Evolutionary conservation across 2,329 filamentous ascomycete species (phyloP), one percentile per base, ranked within the genome.

Genomic region (Pseudocercospora musae): DNA sequence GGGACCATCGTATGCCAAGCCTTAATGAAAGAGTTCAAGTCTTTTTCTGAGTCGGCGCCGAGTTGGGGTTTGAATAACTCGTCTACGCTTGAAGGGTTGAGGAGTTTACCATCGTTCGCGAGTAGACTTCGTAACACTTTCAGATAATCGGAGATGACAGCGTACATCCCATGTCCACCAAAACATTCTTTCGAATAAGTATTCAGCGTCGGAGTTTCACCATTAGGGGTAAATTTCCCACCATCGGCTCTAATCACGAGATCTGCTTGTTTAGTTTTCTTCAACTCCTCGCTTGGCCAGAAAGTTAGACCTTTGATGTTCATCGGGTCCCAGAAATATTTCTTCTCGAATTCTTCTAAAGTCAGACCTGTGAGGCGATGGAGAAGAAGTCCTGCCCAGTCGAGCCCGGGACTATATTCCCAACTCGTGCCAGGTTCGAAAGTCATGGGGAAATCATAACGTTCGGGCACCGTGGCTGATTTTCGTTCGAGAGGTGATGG

Each of bases 361-460:
- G 75, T 77, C 8, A 68, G 57, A 0, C 78, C 78, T 0, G 81
- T 81, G 0, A 82, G 68, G 0, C 77, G 73, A 66, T 85, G 83
- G 1, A 86, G 75, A 0, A 85, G 73, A 0, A 78, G 75, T 2
- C 84, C 83, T 0, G 79, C 80, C 83, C 82, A 86, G 72, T 86
- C 84, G 1, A 82, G 69, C 2, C 68, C 67, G 0, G 77, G 66
- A 0, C 81, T 78, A 63, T 86, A 86, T 64, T 76, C 74, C 83
- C 83, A 86, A 2, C 75, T 71, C 0, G 73, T 70, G 0, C 83
- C 84, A 0, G 84, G 84, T 59, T 86, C 80, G 64, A 78, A 84
- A 9, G 70, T 56, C 2, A 86, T 77, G 0, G 83, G 82, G 9
- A 79, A 76, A 10, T 64, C 62, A 63, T 78, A 83, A 0, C 76